Percentiles rank a stretch among this genome's conserved stretches.
Evolutionary conservation across 2,329 filamentous ascomycete species (phyloP).

Genomic region (Chaetomiaceae sp.): DNA sequence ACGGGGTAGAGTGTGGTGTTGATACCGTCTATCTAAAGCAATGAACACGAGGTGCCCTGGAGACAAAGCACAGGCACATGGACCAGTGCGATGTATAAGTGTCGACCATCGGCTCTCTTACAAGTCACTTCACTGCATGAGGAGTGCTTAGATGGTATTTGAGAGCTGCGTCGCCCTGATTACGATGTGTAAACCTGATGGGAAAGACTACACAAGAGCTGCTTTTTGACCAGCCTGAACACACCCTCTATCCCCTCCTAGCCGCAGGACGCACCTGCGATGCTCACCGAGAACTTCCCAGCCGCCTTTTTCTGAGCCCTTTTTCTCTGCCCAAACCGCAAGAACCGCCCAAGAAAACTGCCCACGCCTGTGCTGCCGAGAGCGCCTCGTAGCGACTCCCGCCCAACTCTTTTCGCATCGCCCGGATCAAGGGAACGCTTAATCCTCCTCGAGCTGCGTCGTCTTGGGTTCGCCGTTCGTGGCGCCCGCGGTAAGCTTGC

Average conservation of each 20-base stretch:
- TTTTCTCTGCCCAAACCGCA: background rate
- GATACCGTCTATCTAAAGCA: no score
- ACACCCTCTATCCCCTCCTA: background rate
- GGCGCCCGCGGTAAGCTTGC: slow-evolving; percentile 47
- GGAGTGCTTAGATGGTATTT: no score
- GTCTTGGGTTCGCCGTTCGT: slow-evolving; percentile 35
- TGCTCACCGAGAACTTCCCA: background rate
- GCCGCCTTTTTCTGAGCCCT: background rate
- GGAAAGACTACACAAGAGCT: background rate
- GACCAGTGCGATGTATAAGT: no score
- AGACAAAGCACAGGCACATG: no score
- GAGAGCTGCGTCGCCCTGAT: background rate
- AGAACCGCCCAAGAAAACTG: background rate
- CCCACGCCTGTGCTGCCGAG: no score
- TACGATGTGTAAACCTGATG: background rate
- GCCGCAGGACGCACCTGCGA: background rate
- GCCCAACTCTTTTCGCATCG: background rate
- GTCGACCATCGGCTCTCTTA: background rate
- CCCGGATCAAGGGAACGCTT: slow-evolving; percentile 18
- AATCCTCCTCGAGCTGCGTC: slow-evolving; percentile 51
- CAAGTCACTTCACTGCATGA: background rate
- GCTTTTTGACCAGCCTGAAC: slow-evolving; percentile 1
- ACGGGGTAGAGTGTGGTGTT: background rate
- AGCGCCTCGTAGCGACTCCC: no score
- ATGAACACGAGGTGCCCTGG: no score